These are phyloP conservation scores for Austroboletus novae-zelandiae DNA, from an alignment of 1,284 basidiomycete species.

Conservation along the genomic window DNA sequence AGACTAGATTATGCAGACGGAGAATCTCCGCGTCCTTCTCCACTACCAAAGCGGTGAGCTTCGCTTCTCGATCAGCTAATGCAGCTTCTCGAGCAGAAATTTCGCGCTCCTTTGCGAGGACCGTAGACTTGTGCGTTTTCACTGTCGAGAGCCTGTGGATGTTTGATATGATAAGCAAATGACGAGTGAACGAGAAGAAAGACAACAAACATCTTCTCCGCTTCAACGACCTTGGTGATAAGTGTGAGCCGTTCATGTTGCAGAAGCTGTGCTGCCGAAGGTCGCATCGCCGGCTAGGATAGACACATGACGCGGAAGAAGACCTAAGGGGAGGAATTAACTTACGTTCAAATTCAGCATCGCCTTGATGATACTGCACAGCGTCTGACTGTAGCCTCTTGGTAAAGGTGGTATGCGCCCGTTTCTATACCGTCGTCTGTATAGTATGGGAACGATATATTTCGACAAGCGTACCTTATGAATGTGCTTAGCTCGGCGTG, in stretches of 20 bases:
- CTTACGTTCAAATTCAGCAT: constrained; percentile 86
- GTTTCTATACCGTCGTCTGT: constrained; percentile 45
- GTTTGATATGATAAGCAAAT: constrained; percentile 1
- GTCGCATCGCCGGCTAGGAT: constrained; percentile 76
- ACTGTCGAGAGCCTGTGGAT: constrained; percentile 53
- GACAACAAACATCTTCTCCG: constrained; percentile 69
- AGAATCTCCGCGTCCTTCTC: constrained; percentile 61
- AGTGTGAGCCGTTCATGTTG: constrained; percentile 75
- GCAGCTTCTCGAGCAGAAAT: constrained; percentile 55
- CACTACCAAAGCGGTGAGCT: constrained; percentile 43
- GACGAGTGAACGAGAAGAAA: neutral
- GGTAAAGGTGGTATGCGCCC: constrained; percentile 86
- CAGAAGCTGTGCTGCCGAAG: constrained; percentile 75
- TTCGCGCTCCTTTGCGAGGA: constrained; percentile 63
- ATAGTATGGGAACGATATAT: neutral
- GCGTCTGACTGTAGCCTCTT: constrained; percentile 71
- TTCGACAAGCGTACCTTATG: constrained; percentile 55
- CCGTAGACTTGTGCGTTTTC: constrained; percentile 56
- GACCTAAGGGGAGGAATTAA: neutral
- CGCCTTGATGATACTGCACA: constrained; percentile 74
- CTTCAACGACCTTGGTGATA: constrained; percentile 71
- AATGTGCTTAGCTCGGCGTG: constrained; percentile 81
- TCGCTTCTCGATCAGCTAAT: constrained; percentile 54
- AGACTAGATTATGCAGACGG: constrained; percentile 44
- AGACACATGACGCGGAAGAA: neutral